Evolutionary conservation across 805 yeast species (phyloP).

Genomic region (Saccharomyces jurei): DNA sequence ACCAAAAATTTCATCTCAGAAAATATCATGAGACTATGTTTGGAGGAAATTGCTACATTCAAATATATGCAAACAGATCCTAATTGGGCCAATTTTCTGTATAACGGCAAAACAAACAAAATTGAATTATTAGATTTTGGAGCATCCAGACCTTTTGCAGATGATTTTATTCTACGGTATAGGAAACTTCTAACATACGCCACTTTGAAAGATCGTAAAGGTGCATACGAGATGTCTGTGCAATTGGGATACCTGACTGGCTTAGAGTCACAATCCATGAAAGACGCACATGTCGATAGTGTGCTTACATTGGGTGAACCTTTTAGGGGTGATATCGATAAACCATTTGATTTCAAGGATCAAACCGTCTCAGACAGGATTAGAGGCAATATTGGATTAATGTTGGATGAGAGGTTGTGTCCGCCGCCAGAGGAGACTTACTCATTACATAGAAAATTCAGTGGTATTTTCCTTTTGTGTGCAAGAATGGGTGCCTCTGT

Average conservation of each 20-base stretch:
- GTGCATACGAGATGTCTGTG: conserved; percentile 56
- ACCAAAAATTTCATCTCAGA: conserved; percentile 76
- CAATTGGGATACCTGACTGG: conserved; percentile 88
- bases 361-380: conserved; percentile 95
- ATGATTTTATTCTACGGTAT: conserved; percentile 61
- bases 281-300: conserved; percentile 86
- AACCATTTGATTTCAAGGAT: conserved; percentile 58
- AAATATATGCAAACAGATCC: conserved; percentile 98
- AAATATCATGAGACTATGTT: conserved; percentile 76
- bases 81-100: conserved; percentile 95
- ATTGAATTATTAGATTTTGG: conserved; percentile 92
- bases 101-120: conserved; percentile 59
- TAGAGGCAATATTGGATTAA: conserved; percentile 73
- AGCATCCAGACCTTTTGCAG: conserved; percentile 75
- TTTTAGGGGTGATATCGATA: conserved; percentile 44
- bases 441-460: conserved; percentile 88
- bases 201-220: conserved; percentile 53
- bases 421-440: conserved; percentile 99
- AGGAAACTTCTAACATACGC: conserved; percentile 68
- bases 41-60: conserved; percentile 76
- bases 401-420: conserved; percentile 84
- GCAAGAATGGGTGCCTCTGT: conserved; percentile 77
- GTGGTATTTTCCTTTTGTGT: conserved; percentile 88
- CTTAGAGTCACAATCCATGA: conserved; percentile 77
- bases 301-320: conserved; percentile 91